Base-by-base conservation (phyloP, 306 rosid genomes). In the Corylus avellana region DNA sequence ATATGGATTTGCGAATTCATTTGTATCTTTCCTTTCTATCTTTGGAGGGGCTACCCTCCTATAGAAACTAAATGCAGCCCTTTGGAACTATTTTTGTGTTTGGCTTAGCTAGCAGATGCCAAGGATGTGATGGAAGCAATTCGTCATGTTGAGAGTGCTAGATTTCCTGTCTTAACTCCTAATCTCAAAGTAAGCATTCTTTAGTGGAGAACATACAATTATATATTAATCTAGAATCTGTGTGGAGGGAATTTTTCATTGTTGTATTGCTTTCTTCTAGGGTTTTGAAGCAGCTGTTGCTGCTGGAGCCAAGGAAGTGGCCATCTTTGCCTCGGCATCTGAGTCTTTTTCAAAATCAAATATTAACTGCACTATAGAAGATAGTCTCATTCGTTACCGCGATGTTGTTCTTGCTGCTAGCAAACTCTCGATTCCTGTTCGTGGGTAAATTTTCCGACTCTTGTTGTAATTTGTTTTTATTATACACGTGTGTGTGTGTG, bases 241-340 rank as follows among this genome's bases (percentile, higher is more conserved):
- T 69, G 68, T 70, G 69, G 71, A 61, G 77, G 77, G 75, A 77
- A 27, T 64, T 66, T 78, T 46, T 72, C 77, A 77, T 61, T 73
- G 61, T 61, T 73, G 55, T 59, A 46, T 61, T 2, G 66, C 72
- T 77, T 82, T 83, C 80, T 81, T 78, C 13, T 82, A 94, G 98
- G 98, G 97, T 72, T 92, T 94, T 85, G 98, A 91, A 84, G 93
- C 90, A 57, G 97, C 98, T 75, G 84, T 92, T 73, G 87, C 90
- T 76, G 91, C 98, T 79, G 97, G 98, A 80, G 97, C 98, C 49
- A 94, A 88, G 84, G 93, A 92, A 85, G 97, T 94, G 46, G 97
- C 97, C 67, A 89, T 94, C 71, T 92, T 94, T 85, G 91, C 97
- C 20, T 88, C 97, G 11, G 98, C 98, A 72, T 94, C 98, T 9